These are phyloP conservation scores for Moesziomyces antarcticus DNA, from an alignment of 1,284 basidiomycete genomes.

Conservation along the genomic window DNA sequence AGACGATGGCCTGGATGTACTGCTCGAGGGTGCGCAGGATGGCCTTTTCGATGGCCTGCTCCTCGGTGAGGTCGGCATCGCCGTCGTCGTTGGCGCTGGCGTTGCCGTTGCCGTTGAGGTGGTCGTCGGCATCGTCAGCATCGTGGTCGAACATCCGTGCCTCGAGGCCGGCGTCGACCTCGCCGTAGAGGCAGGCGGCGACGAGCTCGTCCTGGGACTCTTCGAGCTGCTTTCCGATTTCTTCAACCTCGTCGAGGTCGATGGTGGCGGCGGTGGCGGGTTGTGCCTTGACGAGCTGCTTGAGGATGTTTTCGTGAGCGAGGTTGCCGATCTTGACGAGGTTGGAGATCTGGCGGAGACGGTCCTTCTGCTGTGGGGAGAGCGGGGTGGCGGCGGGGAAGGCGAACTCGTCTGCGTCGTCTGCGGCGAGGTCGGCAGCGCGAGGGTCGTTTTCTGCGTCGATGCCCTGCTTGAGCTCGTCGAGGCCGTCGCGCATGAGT, in stretches of 20 bases:
- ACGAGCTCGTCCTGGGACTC: slow-evolving; percentile 58
- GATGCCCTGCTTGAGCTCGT: slow-evolving; percentile 48
- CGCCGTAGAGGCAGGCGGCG: slow-evolving; percentile 50
- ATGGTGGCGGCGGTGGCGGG: neutral
- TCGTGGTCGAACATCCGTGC: slow-evolving; percentile 41
- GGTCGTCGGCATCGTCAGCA: slow-evolving; percentile 11
- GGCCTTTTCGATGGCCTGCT: slow-evolving; percentile 45
- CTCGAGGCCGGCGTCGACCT: slow-evolving; percentile 43
- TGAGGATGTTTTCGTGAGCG: slow-evolving; percentile 43
- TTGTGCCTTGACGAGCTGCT: slow-evolving; percentile 29
- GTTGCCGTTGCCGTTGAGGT: slow-evolving; percentile 7
- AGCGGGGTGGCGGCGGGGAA: slow-evolving; percentile 38
- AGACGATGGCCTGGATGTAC: slow-evolving; percentile 38
- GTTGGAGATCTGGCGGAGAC: slow-evolving; percentile 39
- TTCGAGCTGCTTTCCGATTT: slow-evolving; percentile 43
- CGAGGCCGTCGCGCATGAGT: slow-evolving; percentile 50
- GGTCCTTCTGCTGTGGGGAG: slow-evolving; percentile 34
- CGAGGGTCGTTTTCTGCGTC: slow-evolving; percentile 17
- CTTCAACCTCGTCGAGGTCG: slow-evolving; percentile 48
- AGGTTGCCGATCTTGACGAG: slow-evolving; percentile 53
- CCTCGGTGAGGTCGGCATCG: slow-evolving; percentile 37
- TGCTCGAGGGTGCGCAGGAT: slow-evolving; percentile 48
- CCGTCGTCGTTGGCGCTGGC: slow-evolving; percentile 16
- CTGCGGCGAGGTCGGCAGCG: slow-evolving; percentile 5
- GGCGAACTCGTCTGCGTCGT: slow-evolving; percentile 30